Percentiles rank a stretch among this genome's conserved stretches.
Conservation (phyloP, 148 eudicot species). For the Vaccinium corymbosum region DNA sequence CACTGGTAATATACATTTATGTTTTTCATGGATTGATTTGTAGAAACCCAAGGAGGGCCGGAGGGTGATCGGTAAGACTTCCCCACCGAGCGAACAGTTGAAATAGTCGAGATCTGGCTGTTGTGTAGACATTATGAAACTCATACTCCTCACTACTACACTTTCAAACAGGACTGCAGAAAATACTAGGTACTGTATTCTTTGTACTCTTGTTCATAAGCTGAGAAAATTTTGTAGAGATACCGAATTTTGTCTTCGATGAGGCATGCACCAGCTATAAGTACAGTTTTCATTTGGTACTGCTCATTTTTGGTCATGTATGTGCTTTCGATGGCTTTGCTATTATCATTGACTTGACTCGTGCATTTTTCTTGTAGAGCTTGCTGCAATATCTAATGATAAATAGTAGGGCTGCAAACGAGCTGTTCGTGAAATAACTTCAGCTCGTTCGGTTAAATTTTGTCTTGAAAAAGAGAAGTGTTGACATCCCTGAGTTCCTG, state of each 20-base stretch:
- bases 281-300: not conserved
- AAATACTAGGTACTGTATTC: not conserved
- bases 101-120: not conserved
- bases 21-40: not conserved
- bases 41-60: not conserved
- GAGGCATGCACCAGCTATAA: not conserved
- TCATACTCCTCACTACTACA: not conserved
- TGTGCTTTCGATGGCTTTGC: not conserved
- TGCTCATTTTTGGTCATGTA: not conserved
- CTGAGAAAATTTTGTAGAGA: not conserved
- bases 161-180: not conserved
- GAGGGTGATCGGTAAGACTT: not conserved
- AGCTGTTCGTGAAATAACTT: not conserved
- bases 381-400: not conserved
- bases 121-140: not conserved
- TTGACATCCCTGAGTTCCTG: no score
- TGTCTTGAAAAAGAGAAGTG: no score
- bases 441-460: not conserved
- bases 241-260: not conserved
- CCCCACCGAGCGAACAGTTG: not conserved
- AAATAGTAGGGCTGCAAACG: not conserved
- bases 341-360: not conserved
- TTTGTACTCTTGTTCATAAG: not conserved
- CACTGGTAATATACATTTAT: not conserved
- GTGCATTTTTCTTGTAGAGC: not conserved